These are phyloP conservation scores for Ajuga chamaepitys DNA, from an alignment of 257 asterid genomes.

Conservation along the genomic window DNA sequence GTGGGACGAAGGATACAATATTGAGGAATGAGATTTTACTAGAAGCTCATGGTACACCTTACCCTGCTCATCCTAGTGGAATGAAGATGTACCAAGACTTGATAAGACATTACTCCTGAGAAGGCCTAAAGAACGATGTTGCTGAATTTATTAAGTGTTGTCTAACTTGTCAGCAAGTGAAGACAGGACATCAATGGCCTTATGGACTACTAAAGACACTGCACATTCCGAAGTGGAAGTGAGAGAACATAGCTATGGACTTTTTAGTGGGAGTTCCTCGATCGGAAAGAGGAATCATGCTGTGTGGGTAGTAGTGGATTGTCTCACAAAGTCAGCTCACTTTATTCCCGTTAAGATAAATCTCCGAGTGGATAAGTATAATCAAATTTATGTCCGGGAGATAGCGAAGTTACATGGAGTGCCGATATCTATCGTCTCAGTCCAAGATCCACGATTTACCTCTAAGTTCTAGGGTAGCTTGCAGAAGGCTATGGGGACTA, in stretches of 20 bases:
- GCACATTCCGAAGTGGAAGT: no score
- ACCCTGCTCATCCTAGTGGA: neutral
- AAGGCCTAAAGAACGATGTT: no score
- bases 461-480: no score
- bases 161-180: neutral
- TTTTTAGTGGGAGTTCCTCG: neutral
- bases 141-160: neutral
- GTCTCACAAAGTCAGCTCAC: no score
- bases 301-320: neutral
- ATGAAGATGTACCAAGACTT: neutral
- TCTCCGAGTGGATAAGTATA: neutral
- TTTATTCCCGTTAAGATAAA: neutral
- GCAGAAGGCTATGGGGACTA: no score
- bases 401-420: neutral
- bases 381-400: neutral
- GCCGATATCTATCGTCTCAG: no score
- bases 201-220: no score
- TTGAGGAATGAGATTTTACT: neutral
- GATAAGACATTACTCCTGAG: neutral
- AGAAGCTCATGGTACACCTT: neutral
- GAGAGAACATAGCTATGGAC: no score
- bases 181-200: neutral
- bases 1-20: neutral
- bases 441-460: no score
- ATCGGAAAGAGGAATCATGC: neutral